phyloP scores from a whole-genome alignment of 768 basidiomycete species.

The Rhodotorula kratochvilovae region DNA sequence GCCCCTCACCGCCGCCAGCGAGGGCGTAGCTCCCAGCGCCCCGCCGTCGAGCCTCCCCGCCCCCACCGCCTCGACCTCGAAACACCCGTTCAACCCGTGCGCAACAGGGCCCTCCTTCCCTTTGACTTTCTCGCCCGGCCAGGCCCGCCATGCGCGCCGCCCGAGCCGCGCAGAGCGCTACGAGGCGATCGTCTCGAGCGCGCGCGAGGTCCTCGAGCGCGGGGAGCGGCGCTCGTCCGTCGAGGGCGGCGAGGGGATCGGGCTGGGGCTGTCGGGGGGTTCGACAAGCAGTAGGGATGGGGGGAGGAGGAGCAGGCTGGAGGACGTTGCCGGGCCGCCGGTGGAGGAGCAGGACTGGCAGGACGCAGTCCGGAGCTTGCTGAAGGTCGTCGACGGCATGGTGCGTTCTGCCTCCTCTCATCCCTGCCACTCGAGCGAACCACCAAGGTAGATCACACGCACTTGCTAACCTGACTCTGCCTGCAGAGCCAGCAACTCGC shows the following conservation, averaged over 20 bases:
- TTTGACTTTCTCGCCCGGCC: neutral
- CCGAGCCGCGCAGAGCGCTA: constrained; percentile 5
- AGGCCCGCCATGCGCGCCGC: neutral
- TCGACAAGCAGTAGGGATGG: neutral
- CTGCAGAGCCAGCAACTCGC: constrained; percentile 29
- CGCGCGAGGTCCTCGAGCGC: neutral
- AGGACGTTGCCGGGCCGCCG: neutral
- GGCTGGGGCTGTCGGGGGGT: neutral
- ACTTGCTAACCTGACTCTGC: neutral
- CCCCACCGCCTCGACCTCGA: neutral
- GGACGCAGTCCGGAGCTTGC: constrained; percentile 23
- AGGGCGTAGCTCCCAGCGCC: neutral
- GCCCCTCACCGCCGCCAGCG: neutral
- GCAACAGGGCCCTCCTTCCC: neutral
- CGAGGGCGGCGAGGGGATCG: neutral
- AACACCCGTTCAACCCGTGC: neutral
- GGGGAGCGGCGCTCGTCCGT: neutral
- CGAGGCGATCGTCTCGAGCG: neutral
- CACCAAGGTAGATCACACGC: too few species aligned
- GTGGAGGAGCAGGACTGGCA: constrained; percentile 20
- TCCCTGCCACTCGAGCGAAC: too few species aligned
- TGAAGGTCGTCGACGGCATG: constrained; percentile 37
- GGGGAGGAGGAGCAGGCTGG: neutral
- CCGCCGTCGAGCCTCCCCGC: neutral
- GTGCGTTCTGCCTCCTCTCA: neutral